A percentile compares a stretch with the other conserved stretches of the same genome.
phyloP scores from a whole-genome alignment of 2,329 filamentous ascomycete species.

The Ophiosphaerella herpotricha region DNA sequence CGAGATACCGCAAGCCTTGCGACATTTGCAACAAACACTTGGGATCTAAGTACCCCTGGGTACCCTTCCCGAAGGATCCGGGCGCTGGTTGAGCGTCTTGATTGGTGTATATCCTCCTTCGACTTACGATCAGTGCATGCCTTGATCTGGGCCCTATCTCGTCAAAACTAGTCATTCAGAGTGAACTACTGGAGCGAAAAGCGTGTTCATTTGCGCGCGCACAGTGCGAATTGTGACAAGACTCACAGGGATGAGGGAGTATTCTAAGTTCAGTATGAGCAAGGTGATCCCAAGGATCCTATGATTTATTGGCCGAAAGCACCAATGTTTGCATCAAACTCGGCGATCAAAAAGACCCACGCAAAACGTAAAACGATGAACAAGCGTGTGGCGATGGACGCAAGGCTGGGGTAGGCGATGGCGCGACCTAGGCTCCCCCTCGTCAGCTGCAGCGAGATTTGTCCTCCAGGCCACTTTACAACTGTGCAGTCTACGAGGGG shows the following conservation, averaged over 20 bases:
- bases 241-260: background rate
- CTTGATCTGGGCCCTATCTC: conserved; percentile 21
- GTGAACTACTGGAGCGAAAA: conserved; percentile 2
- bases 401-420: no score
- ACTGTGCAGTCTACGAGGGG: no score
- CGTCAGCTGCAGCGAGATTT: no score
- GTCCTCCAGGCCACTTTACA: no score
- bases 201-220: conserved; percentile 6
- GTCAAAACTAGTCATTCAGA: conserved; percentile 25
- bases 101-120: conserved; percentile 1
- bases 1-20: background rate
- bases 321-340: no score
- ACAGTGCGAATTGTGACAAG: background rate
- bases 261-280: background rate
- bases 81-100: background rate
- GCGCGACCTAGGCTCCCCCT: no score
- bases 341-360: no score
- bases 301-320: no score
- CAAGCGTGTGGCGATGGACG: no score
- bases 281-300: no score
- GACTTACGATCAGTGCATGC: background rate
- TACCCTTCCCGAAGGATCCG: background rate
- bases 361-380: no score
- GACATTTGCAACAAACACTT: background rate
- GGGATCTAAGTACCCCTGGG: background rate